Percentiles rank a stretch among this genome's conserved stretches.
phyloP scores from a whole-genome alignment of 1,284 basidiomycete genomes.

The Boletus holoroseus region DNA sequence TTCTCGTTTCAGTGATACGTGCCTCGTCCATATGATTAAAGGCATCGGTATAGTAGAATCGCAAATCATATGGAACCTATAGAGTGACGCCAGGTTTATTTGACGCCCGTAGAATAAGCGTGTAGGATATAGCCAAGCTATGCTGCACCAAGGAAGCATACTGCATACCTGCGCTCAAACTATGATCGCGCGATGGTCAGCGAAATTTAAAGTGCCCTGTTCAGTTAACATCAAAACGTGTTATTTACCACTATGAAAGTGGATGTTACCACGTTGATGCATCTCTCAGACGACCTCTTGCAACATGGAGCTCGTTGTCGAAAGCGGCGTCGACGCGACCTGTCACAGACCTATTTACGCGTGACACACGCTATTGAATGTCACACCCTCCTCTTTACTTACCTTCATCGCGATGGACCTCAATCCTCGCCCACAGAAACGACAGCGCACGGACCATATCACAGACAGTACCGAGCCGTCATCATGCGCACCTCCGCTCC shows the following conservation, averaged over 20 bases:
- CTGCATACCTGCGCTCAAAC: background rate
- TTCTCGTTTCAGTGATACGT: background rate
- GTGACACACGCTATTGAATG: conserved; percentile 20
- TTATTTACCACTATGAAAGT: background rate
- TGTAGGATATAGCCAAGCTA: background rate
- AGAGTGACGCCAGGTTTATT: background rate
- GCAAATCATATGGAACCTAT: too few species aligned
- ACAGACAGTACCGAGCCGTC: background rate
- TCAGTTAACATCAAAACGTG: background rate
- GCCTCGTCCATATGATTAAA: background rate
- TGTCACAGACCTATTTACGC: conserved; percentile 30
- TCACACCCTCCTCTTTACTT: conserved; percentile 17
- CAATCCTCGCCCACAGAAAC: conserved; percentile 27
- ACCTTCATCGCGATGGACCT: conserved; percentile 19
- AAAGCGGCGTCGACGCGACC: conserved; percentile 17
- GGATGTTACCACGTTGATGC: background rate
- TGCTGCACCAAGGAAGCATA: background rate
- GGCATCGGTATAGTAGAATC: background rate
- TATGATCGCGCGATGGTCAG: background rate
- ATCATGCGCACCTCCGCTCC: too few species aligned
- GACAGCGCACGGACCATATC: conserved; percentile 18
- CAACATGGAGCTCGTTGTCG: background rate
- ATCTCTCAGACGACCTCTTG: background rate
- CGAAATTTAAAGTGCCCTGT: background rate
- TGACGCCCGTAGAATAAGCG: background rate